Evolutionary conservation across 2,329 filamentous ascomycete species (phyloP).

Genomic region (Sporothrix pallida): DNA sequence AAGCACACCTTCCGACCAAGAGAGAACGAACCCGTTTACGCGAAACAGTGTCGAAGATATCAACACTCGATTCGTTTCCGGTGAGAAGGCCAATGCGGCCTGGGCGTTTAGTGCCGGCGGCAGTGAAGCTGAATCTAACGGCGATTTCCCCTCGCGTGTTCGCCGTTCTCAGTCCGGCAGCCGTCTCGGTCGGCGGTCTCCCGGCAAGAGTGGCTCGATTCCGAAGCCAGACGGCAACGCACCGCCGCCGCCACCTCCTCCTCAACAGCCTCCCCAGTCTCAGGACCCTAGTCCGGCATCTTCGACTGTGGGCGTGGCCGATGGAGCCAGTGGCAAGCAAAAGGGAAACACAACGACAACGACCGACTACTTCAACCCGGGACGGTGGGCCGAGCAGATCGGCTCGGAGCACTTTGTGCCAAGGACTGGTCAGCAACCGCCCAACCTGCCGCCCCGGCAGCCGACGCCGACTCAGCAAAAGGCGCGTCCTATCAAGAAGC

Average conservation of each 20-base stretch:
- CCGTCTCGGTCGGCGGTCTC: slow-evolving; percentile 51
- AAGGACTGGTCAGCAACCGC: slow-evolving; percentile 41
- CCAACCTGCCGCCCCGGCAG: slow-evolving; percentile 53
- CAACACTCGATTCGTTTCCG: slow-evolving; percentile 64
- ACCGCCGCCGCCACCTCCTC: slow-evolving; percentile 20
- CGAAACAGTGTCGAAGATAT: slow-evolving; percentile 64
- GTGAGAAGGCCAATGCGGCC: slow-evolving; percentile 50
- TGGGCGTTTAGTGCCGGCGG: slow-evolving; percentile 62
- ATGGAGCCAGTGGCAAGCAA: slow-evolving; percentile 35
- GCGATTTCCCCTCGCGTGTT: slow-evolving; percentile 41
- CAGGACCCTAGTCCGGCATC: slow-evolving; percentile 35
- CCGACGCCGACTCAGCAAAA: slow-evolving; percentile 49
- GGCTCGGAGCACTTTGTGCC: slow-evolving; percentile 61
- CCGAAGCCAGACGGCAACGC: slow-evolving; percentile 26
- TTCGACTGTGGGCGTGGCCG: slow-evolving; percentile 26
- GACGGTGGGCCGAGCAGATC: slow-evolving; percentile 62
- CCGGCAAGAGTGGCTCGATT: slow-evolving; percentile 33
- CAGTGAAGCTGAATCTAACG: slow-evolving; percentile 41
- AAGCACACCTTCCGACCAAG: slow-evolving; percentile 36
- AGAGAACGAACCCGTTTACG: slow-evolving; percentile 46
- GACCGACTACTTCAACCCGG: slow-evolving; percentile 54
- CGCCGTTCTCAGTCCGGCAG: slow-evolving; percentile 50
- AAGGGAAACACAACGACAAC: slow-evolving; percentile 39
- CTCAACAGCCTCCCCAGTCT: slow-evolving; percentile 28
- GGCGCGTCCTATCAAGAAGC: slow-evolving; percentile 58